Evolutionary conservation across 257 asterid species (phyloP).

Genomic region (Nicotiana benthamiana): DNA sequence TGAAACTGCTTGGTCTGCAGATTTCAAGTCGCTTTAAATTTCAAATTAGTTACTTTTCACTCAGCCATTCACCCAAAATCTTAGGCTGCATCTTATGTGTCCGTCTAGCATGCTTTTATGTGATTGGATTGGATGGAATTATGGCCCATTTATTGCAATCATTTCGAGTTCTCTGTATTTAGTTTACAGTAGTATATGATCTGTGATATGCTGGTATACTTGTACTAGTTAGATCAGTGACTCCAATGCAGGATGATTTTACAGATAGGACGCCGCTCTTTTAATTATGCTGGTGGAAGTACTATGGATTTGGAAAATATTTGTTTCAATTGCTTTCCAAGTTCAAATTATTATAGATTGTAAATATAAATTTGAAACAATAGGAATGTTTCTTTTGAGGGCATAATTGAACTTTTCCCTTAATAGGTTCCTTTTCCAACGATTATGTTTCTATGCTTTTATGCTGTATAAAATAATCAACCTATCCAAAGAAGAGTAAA

Average conservation of each 20-base stretch:
- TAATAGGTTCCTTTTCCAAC: not conserved
- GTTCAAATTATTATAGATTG: not conserved
- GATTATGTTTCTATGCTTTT: not conserved
- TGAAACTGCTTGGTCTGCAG: not conserved
- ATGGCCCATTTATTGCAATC: not conserved
- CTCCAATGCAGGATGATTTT: not conserved
- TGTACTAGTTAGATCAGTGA: not conserved
- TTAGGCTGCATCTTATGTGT: not conserved
- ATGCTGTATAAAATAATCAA: not conserved
- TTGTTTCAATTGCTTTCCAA: not conserved
- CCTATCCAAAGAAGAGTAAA: not conserved
- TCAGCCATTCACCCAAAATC: not conserved
- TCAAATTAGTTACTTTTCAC: not conserved
- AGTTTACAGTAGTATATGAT: not conserved
- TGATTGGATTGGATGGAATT: not conserved
- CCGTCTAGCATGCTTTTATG: not conserved
- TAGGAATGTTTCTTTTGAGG: not conserved
- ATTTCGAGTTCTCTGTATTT: not conserved
- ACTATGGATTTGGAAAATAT: not conserved
- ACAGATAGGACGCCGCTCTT: not conserved
- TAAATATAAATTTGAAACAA: not conserved
- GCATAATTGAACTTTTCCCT: not conserved
- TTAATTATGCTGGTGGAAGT: not conserved
- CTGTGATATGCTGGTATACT: not conserved
- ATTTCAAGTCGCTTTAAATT: not conserved